Base-by-base conservation (phyloP, 2,329 filamentous ascomycete species). In the Phyllosticta citrichinensis region DNA sequence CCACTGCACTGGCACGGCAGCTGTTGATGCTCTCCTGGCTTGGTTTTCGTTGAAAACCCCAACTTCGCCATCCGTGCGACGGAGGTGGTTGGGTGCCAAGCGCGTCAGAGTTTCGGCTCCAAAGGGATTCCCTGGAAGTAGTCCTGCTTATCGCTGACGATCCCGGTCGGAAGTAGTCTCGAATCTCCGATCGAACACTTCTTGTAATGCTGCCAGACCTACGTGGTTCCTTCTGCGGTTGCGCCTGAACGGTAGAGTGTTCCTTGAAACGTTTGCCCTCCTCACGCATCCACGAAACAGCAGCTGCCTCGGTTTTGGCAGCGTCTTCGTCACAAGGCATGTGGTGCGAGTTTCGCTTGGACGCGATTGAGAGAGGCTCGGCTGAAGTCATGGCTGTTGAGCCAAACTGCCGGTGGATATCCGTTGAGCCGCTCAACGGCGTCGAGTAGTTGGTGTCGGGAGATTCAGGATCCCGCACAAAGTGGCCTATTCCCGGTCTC, bases 321-420 rank as follows among this genome's bases (percentile, higher is more conserved):
- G 70, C 68, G 47, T 63, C 67, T 30, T 61, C 55, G 12, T 57
- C 55, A 51, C 25, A 50, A 12, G 71, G 64, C 12, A 71, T 65
- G 40, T 75, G 72, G 35, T 69, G 69, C 11, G 76, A 78, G 12
- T 68, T 70, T 24, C 76, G 70, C 63, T 77, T 76, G 5, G 76
- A 77, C 52, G 65, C 68, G 17, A 69, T 68, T 20, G 70, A 72
- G 22, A 73, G 74, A 19, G 76, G 66, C 19, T 69, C 73, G 2
- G 73, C 72, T 17, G 76, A 77, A 5, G 75, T 78, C 50, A 74
- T 70, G 24, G 71, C 76, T 4, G 76, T 77, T 0, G 76, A 77
- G 8, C 67, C 67, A 60, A 68, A 71, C 65, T 74, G 66, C 9
- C 64, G 67, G 20, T 71, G 71, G 58, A 72, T 68, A 47, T 77